A percentile compares a stretch with the other conserved stretches of the same genome.
Conservation (phyloP, 768 basidiomycete species). For the Melanogaster broomeanus region DNA sequence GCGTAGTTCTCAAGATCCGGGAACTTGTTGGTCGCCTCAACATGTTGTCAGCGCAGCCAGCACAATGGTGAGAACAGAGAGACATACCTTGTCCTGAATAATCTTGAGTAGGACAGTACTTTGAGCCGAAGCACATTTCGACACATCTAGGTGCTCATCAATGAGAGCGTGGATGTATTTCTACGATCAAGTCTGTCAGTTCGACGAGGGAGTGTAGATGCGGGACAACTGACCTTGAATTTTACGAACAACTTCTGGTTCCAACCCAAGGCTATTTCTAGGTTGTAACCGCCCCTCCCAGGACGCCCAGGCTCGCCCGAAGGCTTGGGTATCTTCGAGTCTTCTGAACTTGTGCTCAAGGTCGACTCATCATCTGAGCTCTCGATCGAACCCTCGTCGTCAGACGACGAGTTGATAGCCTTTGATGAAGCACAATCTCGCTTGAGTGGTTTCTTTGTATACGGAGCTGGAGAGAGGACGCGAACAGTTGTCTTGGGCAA, state of each 20-base stretch:
- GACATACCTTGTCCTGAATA: background rate
- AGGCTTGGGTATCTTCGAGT: conserved; percentile 26
- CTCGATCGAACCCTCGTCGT: too few species aligned
- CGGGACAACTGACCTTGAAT: conserved; percentile 18
- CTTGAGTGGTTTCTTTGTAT: background rate
- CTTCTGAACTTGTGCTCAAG: conserved; percentile 1
- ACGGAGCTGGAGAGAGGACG: background rate
- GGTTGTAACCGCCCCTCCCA: conserved; percentile 25
- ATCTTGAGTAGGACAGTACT: background rate
- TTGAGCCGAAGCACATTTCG: conserved; percentile 11
- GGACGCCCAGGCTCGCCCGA: conserved; percentile 21
- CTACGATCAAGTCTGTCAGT: background rate
- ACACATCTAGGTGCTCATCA: conserved; percentile 3
- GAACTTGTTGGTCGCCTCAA: background rate
- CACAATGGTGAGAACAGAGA: background rate
- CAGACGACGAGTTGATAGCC: too few species aligned
- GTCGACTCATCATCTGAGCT: background rate
- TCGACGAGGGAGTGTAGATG: background rate
- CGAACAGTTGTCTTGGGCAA: background rate
- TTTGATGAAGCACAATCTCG: background rate
- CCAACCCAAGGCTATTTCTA: conserved; percentile 22
- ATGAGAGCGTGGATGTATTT: background rate
- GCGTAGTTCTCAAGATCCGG: conserved; percentile 11
- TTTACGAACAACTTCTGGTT: conserved; percentile 10
- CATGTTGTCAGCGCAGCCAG: background rate